A percentile compares a stretch with the other conserved stretches of the same genome.
phyloP scores from a whole-genome alignment of 345 rosid species.

The Angophora floribunda region DNA sequence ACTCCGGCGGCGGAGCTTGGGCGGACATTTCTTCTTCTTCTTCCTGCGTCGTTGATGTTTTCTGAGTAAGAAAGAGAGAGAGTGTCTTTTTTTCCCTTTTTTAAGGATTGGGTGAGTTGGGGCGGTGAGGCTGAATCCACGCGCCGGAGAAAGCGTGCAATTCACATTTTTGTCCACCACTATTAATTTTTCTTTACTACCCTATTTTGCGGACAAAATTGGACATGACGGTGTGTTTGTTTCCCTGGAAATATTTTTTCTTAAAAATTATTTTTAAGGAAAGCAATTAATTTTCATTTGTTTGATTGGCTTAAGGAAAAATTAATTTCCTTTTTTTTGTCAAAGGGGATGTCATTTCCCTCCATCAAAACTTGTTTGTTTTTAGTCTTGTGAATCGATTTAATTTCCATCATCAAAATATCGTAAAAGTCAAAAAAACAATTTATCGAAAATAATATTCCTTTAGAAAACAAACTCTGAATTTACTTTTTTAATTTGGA shows the following conservation, averaged over 20 bases:
- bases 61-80: no score
- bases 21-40: neutral
- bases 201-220: neutral
- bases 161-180: neutral
- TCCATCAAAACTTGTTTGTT: no score
- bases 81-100: neutral
- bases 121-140: neutral
- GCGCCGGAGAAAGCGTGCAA: neutral
- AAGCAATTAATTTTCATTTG: neutral
- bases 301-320: no score
- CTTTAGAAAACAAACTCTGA: no score
- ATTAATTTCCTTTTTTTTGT: no score
- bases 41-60: neutral
- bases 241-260: neutral
- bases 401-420: no score
- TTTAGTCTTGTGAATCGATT: rapidly evolving
- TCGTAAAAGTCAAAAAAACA: no score
- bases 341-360: no score
- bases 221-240: neutral
- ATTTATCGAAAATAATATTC: no score
- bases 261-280: neutral
- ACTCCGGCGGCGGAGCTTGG: neutral
- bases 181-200: neutral
- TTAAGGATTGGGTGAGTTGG: neutral
- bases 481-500: no score